Conservation (phyloP, 2,329 filamentous ascomycete species). For the Rhynchosporium graminicola region DNA sequence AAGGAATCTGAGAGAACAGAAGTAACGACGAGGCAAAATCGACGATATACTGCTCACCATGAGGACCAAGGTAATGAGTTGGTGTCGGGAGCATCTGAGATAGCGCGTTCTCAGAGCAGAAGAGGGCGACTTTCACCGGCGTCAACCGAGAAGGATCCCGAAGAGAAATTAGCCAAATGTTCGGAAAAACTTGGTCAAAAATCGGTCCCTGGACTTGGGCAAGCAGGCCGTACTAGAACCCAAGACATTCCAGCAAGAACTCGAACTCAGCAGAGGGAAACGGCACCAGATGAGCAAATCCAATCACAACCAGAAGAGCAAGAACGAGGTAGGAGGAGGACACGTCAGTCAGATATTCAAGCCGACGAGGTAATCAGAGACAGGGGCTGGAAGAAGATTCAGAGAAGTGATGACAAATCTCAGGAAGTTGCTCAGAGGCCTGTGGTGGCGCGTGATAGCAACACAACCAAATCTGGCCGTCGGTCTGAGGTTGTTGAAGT, state of each 20-base stretch:
- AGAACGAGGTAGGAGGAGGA: constrained; percentile 19
- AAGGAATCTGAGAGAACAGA: constrained; percentile 1
- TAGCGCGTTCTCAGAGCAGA: neutral
- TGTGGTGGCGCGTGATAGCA: constrained; percentile 6
- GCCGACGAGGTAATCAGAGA: constrained; percentile 1
- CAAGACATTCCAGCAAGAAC: constrained; percentile 11
- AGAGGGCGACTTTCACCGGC: neutral
- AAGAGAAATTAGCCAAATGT: neutral
- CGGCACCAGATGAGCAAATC: constrained; percentile 7
- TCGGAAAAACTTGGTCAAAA: constrained; percentile 20
- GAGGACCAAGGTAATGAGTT: constrained; percentile 12
- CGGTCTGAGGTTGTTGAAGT: constrained; percentile 22
- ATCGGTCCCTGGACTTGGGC: neutral
- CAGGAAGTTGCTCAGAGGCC: neutral
- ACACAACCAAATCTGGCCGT: constrained; percentile 10
- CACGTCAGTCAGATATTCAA: constrained; percentile 17
- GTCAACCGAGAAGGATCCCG: neutral
- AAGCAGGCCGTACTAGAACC: neutral
- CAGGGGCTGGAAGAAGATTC: neutral
- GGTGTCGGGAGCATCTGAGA: neutral
- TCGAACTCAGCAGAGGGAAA: constrained; percentile 9
- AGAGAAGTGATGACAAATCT: neutral
- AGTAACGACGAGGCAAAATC: constrained; percentile 16
- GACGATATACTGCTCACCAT: neutral
- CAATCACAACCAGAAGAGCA: constrained; percentile 1